Percentiles rank a stretch among this genome's conserved stretches.
phyloP scores from a whole-genome alignment of 2,329 filamentous ascomycete species.

The Neofusicoccum laricinum region DNA sequence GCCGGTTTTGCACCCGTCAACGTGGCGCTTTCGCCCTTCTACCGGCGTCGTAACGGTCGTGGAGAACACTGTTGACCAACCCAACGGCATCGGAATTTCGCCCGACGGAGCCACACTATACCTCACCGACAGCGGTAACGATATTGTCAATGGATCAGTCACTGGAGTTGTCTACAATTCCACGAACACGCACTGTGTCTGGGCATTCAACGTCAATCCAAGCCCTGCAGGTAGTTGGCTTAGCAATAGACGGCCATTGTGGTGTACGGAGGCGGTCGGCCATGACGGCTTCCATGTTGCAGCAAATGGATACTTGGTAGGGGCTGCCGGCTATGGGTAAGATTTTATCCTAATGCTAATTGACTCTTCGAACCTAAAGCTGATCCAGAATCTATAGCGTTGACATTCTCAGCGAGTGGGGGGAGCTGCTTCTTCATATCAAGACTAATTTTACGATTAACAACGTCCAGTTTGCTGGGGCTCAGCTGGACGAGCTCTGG shows the following conservation, averaged over 20 bases:
- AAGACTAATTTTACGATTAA: not conserved
- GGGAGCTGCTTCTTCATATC: not conserved
- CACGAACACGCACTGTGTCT: not conserved
- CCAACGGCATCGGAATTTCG: constrained; percentile 15
- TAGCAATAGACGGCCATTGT: not conserved
- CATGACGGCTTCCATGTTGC: not conserved
- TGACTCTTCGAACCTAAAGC: not conserved
- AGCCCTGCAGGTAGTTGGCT: not conserved
- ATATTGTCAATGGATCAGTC: not conserved
- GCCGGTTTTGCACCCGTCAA: constrained; percentile 17
- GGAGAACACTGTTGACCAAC: not conserved
- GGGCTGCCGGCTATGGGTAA: not conserved
- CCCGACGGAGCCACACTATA: not conserved
- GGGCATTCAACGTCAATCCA: not conserved
- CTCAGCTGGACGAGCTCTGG: not conserved
- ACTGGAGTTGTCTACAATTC: not conserved
- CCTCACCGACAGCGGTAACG: not conserved
- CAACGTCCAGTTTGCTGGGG: not conserved
- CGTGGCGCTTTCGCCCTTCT: constrained; percentile 52
- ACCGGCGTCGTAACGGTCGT: not conserved
- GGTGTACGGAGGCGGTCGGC: not conserved
- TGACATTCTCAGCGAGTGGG: not conserved
- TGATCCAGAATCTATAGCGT: not conserved
- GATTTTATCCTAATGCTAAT: not conserved
- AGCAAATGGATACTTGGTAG: not conserved